Percentiles rank a stretch among this genome's conserved stretches.
These are phyloP conservation scores for Coffea canephora DNA, from an alignment of 257 asterid species.

Conservation along the genomic window DNA sequence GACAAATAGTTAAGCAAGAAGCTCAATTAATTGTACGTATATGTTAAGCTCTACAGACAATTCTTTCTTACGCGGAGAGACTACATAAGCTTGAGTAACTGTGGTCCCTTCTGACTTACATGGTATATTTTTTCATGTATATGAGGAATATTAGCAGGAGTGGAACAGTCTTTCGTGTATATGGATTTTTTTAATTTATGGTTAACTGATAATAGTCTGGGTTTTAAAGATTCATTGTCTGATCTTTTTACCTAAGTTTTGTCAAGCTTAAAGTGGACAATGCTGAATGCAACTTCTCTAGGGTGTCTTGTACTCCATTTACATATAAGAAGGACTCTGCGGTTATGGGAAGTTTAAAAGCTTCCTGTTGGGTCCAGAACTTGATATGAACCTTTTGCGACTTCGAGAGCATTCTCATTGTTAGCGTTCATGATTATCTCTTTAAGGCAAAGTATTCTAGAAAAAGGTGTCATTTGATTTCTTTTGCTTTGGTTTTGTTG, in stretches of 20 bases:
- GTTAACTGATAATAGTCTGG: too few relatives aligned
- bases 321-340: background rate
- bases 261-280: too few relatives aligned
- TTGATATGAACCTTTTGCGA: background rate
- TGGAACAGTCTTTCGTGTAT: too few relatives aligned
- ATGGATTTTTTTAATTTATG: too few relatives aligned
- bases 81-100: background rate
- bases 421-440: background rate
- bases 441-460: background rate
- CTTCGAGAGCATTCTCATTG: background rate
- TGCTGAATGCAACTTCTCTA: too few relatives aligned
- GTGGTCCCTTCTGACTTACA: background rate
- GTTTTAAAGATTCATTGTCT: too few relatives aligned
- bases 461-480: background rate
- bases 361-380: background rate
- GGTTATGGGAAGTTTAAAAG: background rate
- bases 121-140: background rate
- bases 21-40: background rate
- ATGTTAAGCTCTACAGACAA: too few relatives aligned
- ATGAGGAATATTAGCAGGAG: background rate
- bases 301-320: too few relatives aligned
- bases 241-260: too few relatives aligned
- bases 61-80: background rate
- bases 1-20: background rate
- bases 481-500: background rate